These are phyloP conservation scores for Aureobasidium leucospermi DNA, from an alignment of 2,329 filamentous ascomycete species.

Conservation along the genomic window DNA sequence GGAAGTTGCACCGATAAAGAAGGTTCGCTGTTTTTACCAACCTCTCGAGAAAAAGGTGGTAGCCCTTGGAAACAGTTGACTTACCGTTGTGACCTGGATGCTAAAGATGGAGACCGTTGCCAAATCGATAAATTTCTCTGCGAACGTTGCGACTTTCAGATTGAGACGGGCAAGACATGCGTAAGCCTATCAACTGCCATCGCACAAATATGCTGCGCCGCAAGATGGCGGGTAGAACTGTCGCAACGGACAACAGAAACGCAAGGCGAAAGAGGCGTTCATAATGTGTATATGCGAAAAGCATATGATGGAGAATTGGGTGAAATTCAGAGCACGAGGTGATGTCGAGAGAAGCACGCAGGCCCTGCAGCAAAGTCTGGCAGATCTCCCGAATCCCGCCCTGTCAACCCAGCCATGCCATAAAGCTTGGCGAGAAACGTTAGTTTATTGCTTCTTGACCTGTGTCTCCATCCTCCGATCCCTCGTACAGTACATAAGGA, in stretches of 20 bases:
- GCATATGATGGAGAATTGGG: neutral
- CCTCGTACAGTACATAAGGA: conserved; percentile 1
- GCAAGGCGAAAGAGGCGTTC: neutral
- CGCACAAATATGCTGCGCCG: neutral
- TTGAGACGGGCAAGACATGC: conserved; percentile 5
- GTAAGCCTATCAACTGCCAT: neutral
- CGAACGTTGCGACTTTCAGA: conserved; percentile 5
- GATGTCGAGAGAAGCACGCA: conserved; percentile 2
- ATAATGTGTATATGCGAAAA: neutral
- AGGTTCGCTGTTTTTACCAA: neutral
- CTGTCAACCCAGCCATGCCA: conserved; percentile 1
- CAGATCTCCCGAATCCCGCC: conserved; percentile 1
- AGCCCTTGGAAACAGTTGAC: conserved; percentile 10
- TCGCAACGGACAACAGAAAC: neutral
- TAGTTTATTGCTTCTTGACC: conserved; percentile 6
- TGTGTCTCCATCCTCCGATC: neutral
- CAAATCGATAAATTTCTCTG: conserved; percentile 13
- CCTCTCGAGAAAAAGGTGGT: neutral
- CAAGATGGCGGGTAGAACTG: neutral
- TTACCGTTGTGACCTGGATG: conserved; percentile 1
- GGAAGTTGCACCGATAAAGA: neutral
- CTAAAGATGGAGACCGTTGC: conserved; percentile 12
- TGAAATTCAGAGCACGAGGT: neutral
- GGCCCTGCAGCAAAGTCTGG: neutral
- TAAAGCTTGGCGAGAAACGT: conserved; percentile 3